Base-by-base conservation (phyloP, 805 yeast species). In the Candida ipomoeae region DNA sequence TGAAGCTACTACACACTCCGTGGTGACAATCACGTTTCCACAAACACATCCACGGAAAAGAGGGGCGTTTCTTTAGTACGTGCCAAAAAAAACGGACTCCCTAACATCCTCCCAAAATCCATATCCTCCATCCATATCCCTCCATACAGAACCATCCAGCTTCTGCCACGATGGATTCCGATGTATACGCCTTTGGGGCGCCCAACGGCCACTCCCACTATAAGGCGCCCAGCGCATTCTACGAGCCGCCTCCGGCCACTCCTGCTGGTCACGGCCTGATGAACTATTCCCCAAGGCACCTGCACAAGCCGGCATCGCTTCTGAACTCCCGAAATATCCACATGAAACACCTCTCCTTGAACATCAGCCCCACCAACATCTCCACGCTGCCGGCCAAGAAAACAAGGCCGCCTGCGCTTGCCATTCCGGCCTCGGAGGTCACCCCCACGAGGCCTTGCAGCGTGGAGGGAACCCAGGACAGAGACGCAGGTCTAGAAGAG, bases 231-330 rank as follows among this genome's bases (percentile, higher is more conserved):
- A 17, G 49, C 15, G 13, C 46, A 14, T 45, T 48, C 34, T 40
- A 38, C 37, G 51, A 46, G n/a, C 31, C 55, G 38, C 40, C 48
- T 2, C 29, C 42, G 23, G 50, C 29, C 32, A 21, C 50, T 21
- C 46, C 55, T 14, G 43, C 49, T 5, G 7, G 37, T 21, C 35
- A 23, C 37, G 62, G 61, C 7, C 44, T 54, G 14, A 60, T 71
- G 57, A 71, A 70, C 61, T 70, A 68, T 53, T 67, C 71, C 14
- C 74, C 77, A 4, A 66, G 68, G 47, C 74, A 69, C 48, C 57
- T 68, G n/a, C 61, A 68, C 33, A 63, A 65, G 48, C 64, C 68
- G 10, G 60, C 63, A 42, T 56, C 65, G 35, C 60, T 65, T 33
- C 55, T 57, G 50, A 48, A 54, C 31, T 56, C 62, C 37, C 55